Evolutionary conservation across 2,329 filamentous ascomycete genomes (phyloP).

Genomic region (Aspergillus sp.): DNA sequence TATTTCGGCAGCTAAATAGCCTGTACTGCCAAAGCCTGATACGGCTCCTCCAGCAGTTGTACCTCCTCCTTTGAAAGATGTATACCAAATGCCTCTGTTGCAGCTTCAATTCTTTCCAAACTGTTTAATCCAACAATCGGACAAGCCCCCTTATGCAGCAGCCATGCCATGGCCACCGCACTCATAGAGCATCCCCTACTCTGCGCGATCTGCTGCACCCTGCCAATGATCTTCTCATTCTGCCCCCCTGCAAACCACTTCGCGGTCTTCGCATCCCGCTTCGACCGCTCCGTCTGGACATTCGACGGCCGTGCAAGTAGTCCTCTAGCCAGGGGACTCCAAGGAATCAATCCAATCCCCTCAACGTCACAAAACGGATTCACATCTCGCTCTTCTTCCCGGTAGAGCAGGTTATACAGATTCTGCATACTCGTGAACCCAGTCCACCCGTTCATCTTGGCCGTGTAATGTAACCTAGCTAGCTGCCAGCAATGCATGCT

Average conservation of each 20-base stretch:
- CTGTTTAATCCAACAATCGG: conserved; percentile 27
- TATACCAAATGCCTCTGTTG: not conserved
- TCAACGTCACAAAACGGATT: conserved; percentile 22
- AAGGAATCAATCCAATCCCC: conserved; percentile 22
- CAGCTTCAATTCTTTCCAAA: conserved; percentile 19
- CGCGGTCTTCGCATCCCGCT: not conserved
- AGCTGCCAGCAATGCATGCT: conserved; percentile 18
- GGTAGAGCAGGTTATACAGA: conserved; percentile 20
- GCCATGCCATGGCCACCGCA: conserved; percentile 24
- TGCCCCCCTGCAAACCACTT: conserved; percentile 1
- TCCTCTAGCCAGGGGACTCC: conserved; percentile 31
- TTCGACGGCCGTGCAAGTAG: conserved; percentile 29
- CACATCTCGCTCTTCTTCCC: conserved; percentile 28
- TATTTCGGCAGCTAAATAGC: not conserved
- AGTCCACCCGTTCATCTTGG: conserved; percentile 57
- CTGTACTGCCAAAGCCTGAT: not conserved
- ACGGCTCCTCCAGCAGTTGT: not conserved
- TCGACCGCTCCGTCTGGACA: not conserved
- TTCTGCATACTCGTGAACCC: conserved; percentile 60
- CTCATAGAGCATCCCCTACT: conserved; percentile 23
- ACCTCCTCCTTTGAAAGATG: not conserved
- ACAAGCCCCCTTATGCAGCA: conserved; percentile 21
- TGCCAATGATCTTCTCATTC: conserved; percentile 15
- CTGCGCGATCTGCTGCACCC: conserved; percentile 15
- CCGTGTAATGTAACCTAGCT: conserved; percentile 52